Conservation (phyloP, 2,329 filamentous ascomycete species). For the Penicillium vulpinum region DNA sequence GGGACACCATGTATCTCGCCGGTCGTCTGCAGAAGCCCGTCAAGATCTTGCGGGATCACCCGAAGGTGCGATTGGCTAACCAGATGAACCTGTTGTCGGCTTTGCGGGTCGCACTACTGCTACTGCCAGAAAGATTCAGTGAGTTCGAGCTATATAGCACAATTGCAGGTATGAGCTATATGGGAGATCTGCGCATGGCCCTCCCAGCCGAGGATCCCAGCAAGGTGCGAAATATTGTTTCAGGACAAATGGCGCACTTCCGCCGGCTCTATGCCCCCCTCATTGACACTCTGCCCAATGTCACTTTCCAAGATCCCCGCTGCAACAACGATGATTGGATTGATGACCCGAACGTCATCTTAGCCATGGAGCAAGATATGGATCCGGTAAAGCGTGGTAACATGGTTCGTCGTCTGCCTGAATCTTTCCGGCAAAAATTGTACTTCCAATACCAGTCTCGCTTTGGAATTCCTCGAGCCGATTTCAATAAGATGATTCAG, state of each 20-base stretch:
- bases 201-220: conserved; percentile 85
- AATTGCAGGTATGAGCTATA: conserved; percentile 89
- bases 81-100: conserved; percentile 94
- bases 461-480: conserved; percentile 76
- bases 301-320: conserved; percentile 69
- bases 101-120: conserved; percentile 80
- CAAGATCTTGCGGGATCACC: conserved; percentile 94
- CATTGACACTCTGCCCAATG: conserved; percentile 85
- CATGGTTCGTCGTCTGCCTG: conserved; percentile 90
- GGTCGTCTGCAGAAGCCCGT: conserved; percentile 95
- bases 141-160: conserved; percentile 86
- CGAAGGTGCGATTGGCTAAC: conserved; percentile 87
- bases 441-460: conserved; percentile 96
- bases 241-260: conserved; percentile 88
- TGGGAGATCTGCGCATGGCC: conserved; percentile 94
- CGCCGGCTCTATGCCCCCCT: conserved; percentile 86
- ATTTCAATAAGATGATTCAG: conserved; percentile 83
- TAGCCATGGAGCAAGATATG: conserved; percentile 83
- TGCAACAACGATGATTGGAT: conserved; percentile 63
- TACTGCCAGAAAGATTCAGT: conserved; percentile 80
- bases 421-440: conserved; percentile 79
- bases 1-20: conserved; percentile 95
- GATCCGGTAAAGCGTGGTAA: conserved; percentile 86
- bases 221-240: conserved; percentile 93
- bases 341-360: conserved; percentile 62